Conservation (phyloP, 306 rosid genomes). For the Crotalaria pallida region DNA sequence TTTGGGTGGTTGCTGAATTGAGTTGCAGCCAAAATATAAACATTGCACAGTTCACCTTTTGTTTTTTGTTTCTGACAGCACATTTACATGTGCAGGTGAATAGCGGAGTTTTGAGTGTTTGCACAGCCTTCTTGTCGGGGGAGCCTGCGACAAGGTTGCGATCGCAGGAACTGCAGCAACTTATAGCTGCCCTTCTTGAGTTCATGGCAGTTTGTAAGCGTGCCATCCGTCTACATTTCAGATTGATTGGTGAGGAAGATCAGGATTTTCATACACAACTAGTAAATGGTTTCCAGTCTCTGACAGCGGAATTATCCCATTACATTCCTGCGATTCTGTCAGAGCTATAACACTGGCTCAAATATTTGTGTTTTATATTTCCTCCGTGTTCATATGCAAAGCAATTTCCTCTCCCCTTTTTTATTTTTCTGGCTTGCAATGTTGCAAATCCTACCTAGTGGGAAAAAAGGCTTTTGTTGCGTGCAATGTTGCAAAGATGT, state of each 20-base stretch:
- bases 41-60: neutral
- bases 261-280: constrained; percentile 98
- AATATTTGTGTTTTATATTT: constrained; percentile 16
- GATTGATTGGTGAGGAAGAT: constrained; percentile 95
- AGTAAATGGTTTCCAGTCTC: constrained; percentile 93
- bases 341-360: constrained; percentile 51
- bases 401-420: neutral
- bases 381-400: constrained; percentile 35
- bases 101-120: constrained; percentile 93
- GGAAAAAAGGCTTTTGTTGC: neutral
- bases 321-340: constrained; percentile 97
- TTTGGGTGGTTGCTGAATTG: neutral
- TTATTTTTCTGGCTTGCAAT: neutral
- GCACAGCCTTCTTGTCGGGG: constrained; percentile 97
- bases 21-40: neutral
- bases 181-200: constrained; percentile 94
- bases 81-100: constrained; percentile 59
- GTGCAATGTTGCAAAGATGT: constrained; percentile 6
- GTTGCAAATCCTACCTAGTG: neutral
- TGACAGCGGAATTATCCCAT: constrained; percentile 92
- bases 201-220: constrained; percentile 99
- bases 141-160: constrained; percentile 96
- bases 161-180: constrained; percentile 96
- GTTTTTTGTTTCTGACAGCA: constrained; percentile 3
- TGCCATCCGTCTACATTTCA: constrained; percentile 88